Base-by-base conservation (phyloP, 2,329 filamentous ascomycete species). In the Macrophomina pseudophaseolina region DNA sequence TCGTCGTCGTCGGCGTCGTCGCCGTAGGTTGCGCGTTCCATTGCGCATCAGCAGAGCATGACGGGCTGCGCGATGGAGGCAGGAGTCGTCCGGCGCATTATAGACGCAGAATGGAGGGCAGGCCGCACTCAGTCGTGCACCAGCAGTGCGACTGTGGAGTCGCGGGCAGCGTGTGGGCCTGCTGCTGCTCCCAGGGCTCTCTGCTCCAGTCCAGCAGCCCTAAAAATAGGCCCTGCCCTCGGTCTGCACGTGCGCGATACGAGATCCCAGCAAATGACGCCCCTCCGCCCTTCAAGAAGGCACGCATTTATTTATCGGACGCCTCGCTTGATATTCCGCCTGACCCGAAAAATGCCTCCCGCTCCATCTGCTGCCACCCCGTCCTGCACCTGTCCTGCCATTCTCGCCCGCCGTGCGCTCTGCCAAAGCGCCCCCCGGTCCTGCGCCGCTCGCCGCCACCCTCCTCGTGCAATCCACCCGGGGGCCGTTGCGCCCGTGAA, bases 1-100 rank as follows among this genome's bases (percentile, higher is more conserved):
- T 63, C 56, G 16, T 66, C 65, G n/a, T 66, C 65, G 16, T 66
- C 65, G 56, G 54, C 52, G 35, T 52, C 56, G 49, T 66, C 56
- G 58, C 52, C 65, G 38, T 35, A 35, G 42, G 53, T 48, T 58
- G 49, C 53, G 64, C 54, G 64, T 56, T 66, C 64, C 64, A 66
- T 66, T 33, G 64, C 54, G 52, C 52, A 48, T 66, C 54, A 60
- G 46, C 64, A 46, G 51, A 18, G 33, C 64, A 66, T 66, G 64
- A 33, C n/a, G 33, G 33, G 32, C n/a, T 9, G n/a, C 30, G 44
- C 60, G 33, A 14, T 18, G n/a, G 16, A 5, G 16, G 42, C 48
- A 51, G 14, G 30, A 59, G 54, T 23, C 23, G 23, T 23, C 23
- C 23, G 23, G 23, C 23, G 23, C 64, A 66, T 66, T 51, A 53